Percentiles rank a stretch among this genome's conserved stretches.
Conservation (phyloP, 148 eudicot species). For the Cornus kousa region DNA sequence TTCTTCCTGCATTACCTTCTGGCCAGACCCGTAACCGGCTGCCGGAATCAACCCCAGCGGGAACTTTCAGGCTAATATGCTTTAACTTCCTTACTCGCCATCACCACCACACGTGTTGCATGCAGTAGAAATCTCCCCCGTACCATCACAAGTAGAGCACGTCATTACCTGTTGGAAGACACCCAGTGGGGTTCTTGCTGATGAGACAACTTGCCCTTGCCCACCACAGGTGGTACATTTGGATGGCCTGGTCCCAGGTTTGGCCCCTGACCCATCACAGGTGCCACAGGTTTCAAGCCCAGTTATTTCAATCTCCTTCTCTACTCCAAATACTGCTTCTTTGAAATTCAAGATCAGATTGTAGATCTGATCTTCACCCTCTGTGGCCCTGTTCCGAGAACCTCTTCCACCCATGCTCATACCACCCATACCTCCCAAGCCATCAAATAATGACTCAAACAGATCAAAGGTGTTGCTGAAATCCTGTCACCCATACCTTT, state of each 20-base stretch:
- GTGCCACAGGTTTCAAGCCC: constrained; percentile 78
- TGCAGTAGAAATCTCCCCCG: constrained; percentile 73
- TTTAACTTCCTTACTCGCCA: constrained; percentile 77
- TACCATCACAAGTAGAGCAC: constrained; percentile 77
- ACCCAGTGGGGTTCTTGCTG: constrained; percentile 89
- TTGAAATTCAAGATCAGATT: constrained; percentile 77
- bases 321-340: constrained; percentile 88
- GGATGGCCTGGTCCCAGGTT: constrained; percentile 69
- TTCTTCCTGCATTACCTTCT: constrained; percentile 84
- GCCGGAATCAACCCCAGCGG: constrained; percentile 89
- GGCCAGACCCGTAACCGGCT: constrained; percentile 74
- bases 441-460: constrained; percentile 83
- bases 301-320: constrained; percentile 80
- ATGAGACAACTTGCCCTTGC: constrained; percentile 88
- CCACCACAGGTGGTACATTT: constrained; percentile 79
- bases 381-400: constrained; percentile 63
- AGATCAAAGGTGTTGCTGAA: constrained; percentile 94
- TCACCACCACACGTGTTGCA: constrained; percentile 82
- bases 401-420: constrained; percentile 82
- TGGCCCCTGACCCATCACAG: constrained; percentile 92
- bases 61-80: constrained; percentile 77
- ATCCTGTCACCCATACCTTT: constrained; percentile 95
- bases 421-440: constrained; percentile 72
- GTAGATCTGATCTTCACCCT: constrained; percentile 87
- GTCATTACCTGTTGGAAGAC: constrained; percentile 91